A percentile compares a stretch with the other conserved stretches of the same genome.
Evolutionary conservation across 805 yeast species (phyloP).

Genomic region (Metschnikowia similis): DNA sequence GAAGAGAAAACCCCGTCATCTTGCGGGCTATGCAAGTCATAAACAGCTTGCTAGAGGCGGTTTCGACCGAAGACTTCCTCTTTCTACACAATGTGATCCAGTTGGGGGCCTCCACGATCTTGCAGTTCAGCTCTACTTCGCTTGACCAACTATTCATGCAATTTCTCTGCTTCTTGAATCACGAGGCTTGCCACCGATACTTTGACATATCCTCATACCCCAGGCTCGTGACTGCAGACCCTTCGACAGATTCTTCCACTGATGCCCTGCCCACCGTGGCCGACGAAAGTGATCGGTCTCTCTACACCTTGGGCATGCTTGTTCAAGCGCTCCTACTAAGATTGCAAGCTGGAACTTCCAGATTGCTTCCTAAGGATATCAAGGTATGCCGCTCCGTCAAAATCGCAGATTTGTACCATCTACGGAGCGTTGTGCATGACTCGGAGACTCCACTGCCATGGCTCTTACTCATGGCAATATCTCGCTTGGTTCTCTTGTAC

Average conservation of each 20-base stretch:
- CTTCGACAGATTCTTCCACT: background rate
- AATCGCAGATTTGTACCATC: constrained; percentile 22
- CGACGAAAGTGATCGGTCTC: background rate
- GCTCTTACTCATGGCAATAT: constrained; percentile 37
- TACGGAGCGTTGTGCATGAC: constrained; percentile 21
- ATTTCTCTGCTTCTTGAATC: constrained; percentile 40
- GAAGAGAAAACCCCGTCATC: constrained; percentile 22
- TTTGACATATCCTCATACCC: constrained; percentile 26
- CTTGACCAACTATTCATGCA: constrained; percentile 30
- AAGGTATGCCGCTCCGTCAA: constrained; percentile 2
- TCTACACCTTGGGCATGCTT: constrained; percentile 21
- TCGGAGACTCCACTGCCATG: constrained; percentile 29
- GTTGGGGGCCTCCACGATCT: constrained; percentile 34
- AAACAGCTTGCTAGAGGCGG: constrained; percentile 42
- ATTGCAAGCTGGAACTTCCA: constrained; percentile 10
- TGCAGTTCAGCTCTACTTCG: constrained; percentile 36
- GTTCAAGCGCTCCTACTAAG: constrained; percentile 21
- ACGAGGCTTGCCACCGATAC: constrained; percentile 37
- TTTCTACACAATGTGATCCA: constrained; percentile 35
- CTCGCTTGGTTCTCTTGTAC: constrained; percentile 28
- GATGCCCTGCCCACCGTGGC: background rate
- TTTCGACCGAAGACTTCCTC: constrained; percentile 37
- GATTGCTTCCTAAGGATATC: constrained; percentile 14
- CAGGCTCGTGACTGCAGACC: constrained; percentile 19
- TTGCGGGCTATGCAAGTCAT: constrained; percentile 35